Percentiles rank a stretch among this genome's conserved stretches.
Conservation (phyloP, 257 asterid species). For the Solanum pennellii region DNA sequence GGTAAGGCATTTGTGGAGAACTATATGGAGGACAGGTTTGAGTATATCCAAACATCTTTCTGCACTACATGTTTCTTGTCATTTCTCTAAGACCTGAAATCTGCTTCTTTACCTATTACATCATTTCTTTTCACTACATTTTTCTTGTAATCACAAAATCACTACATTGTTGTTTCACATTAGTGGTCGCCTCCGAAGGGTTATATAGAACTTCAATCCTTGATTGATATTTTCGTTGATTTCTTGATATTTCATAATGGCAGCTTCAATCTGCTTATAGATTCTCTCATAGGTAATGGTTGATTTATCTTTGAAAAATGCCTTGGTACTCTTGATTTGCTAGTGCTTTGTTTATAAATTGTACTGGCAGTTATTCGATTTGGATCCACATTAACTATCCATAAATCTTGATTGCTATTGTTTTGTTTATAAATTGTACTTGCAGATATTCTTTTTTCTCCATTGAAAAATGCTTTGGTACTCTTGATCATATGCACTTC, state of each 20-base stretch:
- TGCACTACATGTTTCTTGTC: too few relatives aligned
- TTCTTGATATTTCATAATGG: constrained; percentile 75
- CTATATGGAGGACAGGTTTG: constrained; percentile 44
- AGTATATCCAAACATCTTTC: constrained; percentile 21
- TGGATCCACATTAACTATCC: too few relatives aligned
- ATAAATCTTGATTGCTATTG: too few relatives aligned
- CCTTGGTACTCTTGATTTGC: too few relatives aligned
- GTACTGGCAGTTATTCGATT: too few relatives aligned
- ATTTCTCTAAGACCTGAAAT: constrained; percentile 52
- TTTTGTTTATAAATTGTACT: too few relatives aligned
- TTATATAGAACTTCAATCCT: constrained; percentile 89
- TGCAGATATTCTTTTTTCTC: too few relatives aligned
- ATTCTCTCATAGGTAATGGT: constrained; percentile 33
- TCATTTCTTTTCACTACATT: constrained; percentile 89
- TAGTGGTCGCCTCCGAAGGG: constrained; percentile 92
- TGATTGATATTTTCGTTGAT: constrained; percentile 88
- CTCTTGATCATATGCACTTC: too few relatives aligned
- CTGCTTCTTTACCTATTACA: constrained; percentile 80
- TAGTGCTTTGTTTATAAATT: too few relatives aligned
- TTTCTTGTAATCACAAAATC: constrained; percentile 89
- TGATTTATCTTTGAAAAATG: too few relatives aligned
- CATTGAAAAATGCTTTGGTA: too few relatives aligned
- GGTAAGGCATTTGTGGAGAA: constrained; percentile 60
- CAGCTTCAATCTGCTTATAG: constrained; percentile 92
- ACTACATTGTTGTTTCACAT: constrained; percentile 88